Evolutionary conservation across 2,329 filamentous ascomycete species (phyloP), one percentile per base, ranked within the genome.

Genomic region (Penicillium sp.): DNA sequence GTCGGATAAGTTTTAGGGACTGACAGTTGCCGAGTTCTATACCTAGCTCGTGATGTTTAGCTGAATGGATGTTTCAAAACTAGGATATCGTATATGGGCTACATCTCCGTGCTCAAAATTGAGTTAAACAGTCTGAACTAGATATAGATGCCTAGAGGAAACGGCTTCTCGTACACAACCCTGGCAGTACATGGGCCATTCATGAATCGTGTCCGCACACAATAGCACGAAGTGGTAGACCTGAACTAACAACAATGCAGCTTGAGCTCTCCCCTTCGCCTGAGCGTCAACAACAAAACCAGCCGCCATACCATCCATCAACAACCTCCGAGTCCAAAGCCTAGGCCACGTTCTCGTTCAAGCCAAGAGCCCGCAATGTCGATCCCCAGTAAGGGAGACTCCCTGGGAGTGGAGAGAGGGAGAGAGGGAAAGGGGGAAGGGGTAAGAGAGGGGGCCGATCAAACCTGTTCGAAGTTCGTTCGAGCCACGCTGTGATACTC

Each of bases 381-480:
- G 49, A 51, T 51, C 49, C 35, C 13, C 49, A n/a, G 49, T 19
- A 14, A 22, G 24, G 43, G 3, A n/a, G 27, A 31, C 31, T 31
- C 31, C 31, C 7, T 31, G 31, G 22, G 22, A 3, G 22, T 22
- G 22, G 22, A 22, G 24, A 4, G 24, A 27, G 24, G 47, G 31
- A 39, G 58, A 54, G 24, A 4, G 22, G 22, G 22, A 22, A 22
- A n/a, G n/a, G n/a, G 36, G n/a, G 47, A 50, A 60, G 43, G 43
- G 43, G 47, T n/a, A 36, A 37, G 11, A 50, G 31, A 37, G 22
- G 41, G 41, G 14, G 22, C 22, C 14, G 46, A 35, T 16, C 46
- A 35, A 22, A 22, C 46, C 27, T 14, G 31, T 49, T 49, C 46
- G 31, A 2, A 22, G 3, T 49, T 35, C 43, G 24, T 31, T 27